Evolutionary conservation across 371 early-diverging fungal genomes (phyloP).

Genomic region (Circinella umbellata): DNA sequence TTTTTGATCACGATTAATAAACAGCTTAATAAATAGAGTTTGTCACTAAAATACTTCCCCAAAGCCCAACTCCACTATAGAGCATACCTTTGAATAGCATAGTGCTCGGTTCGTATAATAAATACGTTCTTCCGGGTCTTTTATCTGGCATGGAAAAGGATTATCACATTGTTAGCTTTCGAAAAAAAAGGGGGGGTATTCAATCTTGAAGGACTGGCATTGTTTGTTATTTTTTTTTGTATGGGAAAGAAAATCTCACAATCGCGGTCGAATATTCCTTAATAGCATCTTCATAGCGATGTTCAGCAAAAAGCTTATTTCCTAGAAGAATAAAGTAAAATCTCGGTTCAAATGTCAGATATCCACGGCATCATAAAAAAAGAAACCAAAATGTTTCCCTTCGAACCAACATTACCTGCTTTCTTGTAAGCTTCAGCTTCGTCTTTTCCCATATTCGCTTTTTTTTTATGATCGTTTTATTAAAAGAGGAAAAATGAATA

Average conservation of each 20-base stretch:
- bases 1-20: background rate
- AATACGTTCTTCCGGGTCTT: conserved; percentile 64
- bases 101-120: conserved; percentile 85
- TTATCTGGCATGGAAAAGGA: conserved; percentile 47
- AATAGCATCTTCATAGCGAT: conserved; percentile 70
- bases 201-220: no score
- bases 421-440: conserved; percentile 3
- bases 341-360: background rate
- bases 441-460: conserved; percentile 3
- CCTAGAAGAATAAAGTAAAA: conserved; percentile 30
- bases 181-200: no score
- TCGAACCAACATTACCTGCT: background rate
- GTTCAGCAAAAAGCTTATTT: conserved; percentile 61
- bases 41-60: background rate
- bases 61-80: background rate
- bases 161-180: background rate
- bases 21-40: no score
- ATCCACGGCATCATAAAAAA: background rate
- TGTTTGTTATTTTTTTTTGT: no score
- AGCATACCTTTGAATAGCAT: conserved; percentile 67
- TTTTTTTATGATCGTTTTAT: background rate
- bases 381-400: background rate
- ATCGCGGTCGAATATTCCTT: conserved; percentile 78
- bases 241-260: conserved; percentile 32
- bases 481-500: background rate